These are phyloP conservation scores for Scutellaria galericulata DNA, from an alignment of 257 asterid genomes.

Conservation along the genomic window DNA sequence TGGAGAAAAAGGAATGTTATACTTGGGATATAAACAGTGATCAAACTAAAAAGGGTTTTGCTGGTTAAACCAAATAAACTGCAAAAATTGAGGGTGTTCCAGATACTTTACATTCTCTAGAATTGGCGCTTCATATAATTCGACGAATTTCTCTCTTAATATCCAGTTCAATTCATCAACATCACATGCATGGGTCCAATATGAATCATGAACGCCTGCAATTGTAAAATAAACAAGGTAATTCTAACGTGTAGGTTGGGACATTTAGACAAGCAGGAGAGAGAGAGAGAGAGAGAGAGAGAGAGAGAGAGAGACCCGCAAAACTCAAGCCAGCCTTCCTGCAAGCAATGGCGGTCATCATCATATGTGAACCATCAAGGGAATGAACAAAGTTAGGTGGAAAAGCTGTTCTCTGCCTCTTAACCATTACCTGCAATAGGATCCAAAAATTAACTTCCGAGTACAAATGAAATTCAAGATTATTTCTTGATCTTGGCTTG, in stretches of 20 bases:
- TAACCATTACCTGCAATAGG: slow-evolving; percentile 74
- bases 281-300: not conserved
- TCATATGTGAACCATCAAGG: slow-evolving; percentile 97
- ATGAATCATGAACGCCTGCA: slow-evolving; percentile 98
- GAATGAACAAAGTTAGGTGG: slow-evolving; percentile 98
- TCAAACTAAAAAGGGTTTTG: not conserved
- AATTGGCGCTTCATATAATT: slow-evolving; percentile 79
- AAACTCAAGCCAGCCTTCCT: slow-evolving; percentile 81
- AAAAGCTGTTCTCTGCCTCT: slow-evolving; percentile 93
- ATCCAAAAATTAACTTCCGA: slow-evolving; percentile 18
- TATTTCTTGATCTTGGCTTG: not conserved
- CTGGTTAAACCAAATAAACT: slow-evolving; percentile 6
- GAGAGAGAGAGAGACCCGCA: slow-evolving; percentile 65
- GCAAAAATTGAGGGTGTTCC: slow-evolving; percentile 17
- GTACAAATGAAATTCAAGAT: slow-evolving; percentile 26
- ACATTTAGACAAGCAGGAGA: slow-evolving; percentile 9
- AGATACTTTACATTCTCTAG: slow-evolving; percentile 76
- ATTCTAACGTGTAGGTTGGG: slow-evolving; percentile 16
- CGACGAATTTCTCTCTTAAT: slow-evolving; percentile 85
- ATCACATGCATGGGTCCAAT: slow-evolving; percentile 98
- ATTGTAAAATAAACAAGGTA: slow-evolving; percentile 21
- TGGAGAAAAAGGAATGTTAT: not conserved
- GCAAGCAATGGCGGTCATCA: slow-evolving; percentile 99
- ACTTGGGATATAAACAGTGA: not conserved
- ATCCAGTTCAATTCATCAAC: slow-evolving; percentile 79